Percentiles rank a stretch among this genome's conserved stretches.
Evolutionary conservation across 2,329 filamentous ascomycete species (phyloP).

Genomic region (Scytalidium sp.): DNA sequence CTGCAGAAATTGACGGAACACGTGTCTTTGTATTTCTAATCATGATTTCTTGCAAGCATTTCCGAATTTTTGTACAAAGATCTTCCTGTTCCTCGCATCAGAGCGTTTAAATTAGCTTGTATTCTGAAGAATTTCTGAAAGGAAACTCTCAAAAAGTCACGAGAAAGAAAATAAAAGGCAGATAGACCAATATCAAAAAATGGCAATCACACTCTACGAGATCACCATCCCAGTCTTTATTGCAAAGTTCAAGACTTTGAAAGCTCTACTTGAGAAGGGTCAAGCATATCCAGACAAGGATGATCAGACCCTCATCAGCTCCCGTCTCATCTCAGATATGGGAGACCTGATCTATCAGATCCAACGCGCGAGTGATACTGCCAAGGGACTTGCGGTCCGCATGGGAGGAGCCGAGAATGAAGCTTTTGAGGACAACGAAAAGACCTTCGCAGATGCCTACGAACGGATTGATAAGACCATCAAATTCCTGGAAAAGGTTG

Average conservation of each 20-base stretch:
- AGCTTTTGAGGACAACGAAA: slow-evolving; percentile 38
- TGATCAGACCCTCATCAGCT: slow-evolving; percentile 31
- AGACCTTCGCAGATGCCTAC: slow-evolving; percentile 46
- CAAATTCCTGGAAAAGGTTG: slow-evolving; percentile 40
- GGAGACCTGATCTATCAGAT: slow-evolving; percentile 46
- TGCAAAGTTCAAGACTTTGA: slow-evolving; percentile 38
- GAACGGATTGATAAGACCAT: slow-evolving; percentile 44
- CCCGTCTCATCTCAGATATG: slow-evolving; percentile 48
- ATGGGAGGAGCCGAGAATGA: slow-evolving; percentile 32
- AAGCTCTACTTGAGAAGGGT: slow-evolving; percentile 40
- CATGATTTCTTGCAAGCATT: not conserved
- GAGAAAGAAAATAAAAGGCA: slow-evolving; percentile 23
- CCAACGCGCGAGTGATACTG: slow-evolving; percentile 37
- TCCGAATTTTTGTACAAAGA: not conserved
- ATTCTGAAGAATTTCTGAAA: too few relatives aligned
- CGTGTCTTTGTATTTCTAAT: too few relatives aligned
- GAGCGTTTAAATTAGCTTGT: too few relatives aligned
- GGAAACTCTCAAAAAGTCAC: not conserved
- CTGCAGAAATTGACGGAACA: not conserved
- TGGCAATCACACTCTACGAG: slow-evolving; percentile 26
- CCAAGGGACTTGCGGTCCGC: slow-evolving; percentile 36
- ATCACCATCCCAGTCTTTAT: slow-evolving; percentile 39
- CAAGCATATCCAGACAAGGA: slow-evolving; percentile 33
- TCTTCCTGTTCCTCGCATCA: not conserved
- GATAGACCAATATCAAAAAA: slow-evolving; percentile 11